Evolutionary conservation across 192 early-diverging fungal genomes (phyloP).

Genomic region (Diversispora eburnea): DNA sequence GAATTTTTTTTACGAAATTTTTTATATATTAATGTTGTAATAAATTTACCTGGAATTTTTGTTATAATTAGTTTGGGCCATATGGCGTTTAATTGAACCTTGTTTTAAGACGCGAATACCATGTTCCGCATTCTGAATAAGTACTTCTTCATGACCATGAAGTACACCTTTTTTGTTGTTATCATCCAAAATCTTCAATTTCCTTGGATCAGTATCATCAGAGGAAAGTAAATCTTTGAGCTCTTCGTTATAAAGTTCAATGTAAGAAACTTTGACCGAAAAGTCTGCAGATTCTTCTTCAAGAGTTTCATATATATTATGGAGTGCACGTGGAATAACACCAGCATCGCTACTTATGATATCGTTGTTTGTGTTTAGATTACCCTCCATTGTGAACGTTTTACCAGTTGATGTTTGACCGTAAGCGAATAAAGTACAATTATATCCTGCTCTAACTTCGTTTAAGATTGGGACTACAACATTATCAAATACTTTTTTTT

Average conservation of each 20-base stretch:
- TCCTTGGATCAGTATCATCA: constrained; percentile 46
- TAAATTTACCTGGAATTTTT: constrained; percentile 68
- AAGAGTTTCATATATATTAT: constrained; percentile 72
- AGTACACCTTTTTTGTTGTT: constrained; percentile 65
- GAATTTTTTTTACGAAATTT: background rate
- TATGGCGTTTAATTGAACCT: constrained; percentile 69
- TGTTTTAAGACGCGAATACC: constrained; percentile 70
- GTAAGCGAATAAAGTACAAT: constrained; percentile 82
- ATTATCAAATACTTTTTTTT: constrained; percentile 76
- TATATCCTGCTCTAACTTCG: constrained; percentile 71
- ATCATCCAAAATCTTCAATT: constrained; percentile 73
- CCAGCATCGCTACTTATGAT: constrained; percentile 60
- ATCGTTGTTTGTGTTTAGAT: constrained; percentile 54
- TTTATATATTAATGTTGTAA: background rate
- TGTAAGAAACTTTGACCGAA: constrained; percentile 78
- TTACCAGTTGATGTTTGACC: constrained; percentile 94
- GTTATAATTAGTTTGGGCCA: constrained; percentile 86
- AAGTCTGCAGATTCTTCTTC: constrained; percentile 69
- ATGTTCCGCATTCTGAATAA: constrained; percentile 67
- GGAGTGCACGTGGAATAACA: constrained; percentile 86
- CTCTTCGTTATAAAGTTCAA: constrained; percentile 97
- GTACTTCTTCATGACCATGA: constrained; percentile 77
- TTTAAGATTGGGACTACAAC: constrained; percentile 78
- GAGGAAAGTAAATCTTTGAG: constrained; percentile 81
- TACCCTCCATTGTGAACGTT: constrained; percentile 95